Evolutionary conservation across 257 asterid genomes (phyloP).

Genomic region (Linaria vulgaris): DNA sequence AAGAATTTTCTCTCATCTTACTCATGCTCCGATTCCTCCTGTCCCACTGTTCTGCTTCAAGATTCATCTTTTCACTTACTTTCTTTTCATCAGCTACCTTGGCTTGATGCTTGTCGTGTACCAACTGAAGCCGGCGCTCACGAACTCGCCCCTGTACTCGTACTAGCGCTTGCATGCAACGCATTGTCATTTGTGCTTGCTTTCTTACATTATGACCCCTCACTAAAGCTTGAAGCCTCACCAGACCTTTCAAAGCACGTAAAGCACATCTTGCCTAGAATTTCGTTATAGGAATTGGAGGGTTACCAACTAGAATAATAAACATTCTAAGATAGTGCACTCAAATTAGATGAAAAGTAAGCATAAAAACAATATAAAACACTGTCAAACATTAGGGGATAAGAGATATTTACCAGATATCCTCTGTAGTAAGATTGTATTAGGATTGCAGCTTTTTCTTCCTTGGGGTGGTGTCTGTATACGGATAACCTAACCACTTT

Average conservation of each 20-base stretch:
- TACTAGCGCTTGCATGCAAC: slow-evolving; percentile 96
- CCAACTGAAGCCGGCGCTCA: slow-evolving; percentile 62
- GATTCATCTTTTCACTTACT: slow-evolving; percentile 36
- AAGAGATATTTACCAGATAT: slow-evolving; percentile 54
- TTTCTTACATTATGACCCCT: slow-evolving; percentile 92
- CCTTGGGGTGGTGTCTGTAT: slow-evolving; percentile 64
- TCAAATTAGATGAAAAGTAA: no score
- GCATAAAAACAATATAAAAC: no score
- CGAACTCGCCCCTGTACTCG: slow-evolving; percentile 91
- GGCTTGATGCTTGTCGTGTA: slow-evolving; percentile 43
- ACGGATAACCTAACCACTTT: slow-evolving; percentile 77
- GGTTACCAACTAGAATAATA: no score
- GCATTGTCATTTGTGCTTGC: slow-evolving; percentile 95
- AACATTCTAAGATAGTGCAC: no score
- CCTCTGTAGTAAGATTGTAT: slow-evolving; percentile 86
- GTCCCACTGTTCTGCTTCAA: slow-evolving; percentile 50
- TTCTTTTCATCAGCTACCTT: slow-evolving; percentile 47
- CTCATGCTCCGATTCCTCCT: slow-evolving; percentile 48
- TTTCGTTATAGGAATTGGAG: no score
- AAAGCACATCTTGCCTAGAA: slow-evolving; percentile 82
- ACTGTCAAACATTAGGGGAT: no score
- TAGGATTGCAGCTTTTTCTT: slow-evolving; percentile 69
- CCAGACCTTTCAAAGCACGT: slow-evolving; percentile 84
- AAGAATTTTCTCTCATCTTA: slow-evolving; percentile 41
- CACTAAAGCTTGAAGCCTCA: slow-evolving; percentile 91